Conservation (phyloP, 768 basidiomycete genomes). For the Boletus sensibilis region DNA sequence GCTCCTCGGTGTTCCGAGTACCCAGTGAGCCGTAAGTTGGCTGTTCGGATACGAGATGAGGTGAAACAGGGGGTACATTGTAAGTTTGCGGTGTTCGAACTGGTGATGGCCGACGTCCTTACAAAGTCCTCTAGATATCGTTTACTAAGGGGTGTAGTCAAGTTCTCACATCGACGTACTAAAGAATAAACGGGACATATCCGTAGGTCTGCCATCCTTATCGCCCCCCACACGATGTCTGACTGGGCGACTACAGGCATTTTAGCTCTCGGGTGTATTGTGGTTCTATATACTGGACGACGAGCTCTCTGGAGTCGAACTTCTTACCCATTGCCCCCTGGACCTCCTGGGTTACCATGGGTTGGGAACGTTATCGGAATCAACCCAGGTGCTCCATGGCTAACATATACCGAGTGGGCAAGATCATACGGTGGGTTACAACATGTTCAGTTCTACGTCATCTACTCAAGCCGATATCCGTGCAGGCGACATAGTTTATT, state of each 20-base stretch:
- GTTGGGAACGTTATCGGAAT: background rate
- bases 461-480: background rate
- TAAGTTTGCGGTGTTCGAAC: background rate
- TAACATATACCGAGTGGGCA: slow-evolving; percentile 11
- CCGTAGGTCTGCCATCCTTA: background rate
- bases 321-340: slow-evolving; percentile 3
- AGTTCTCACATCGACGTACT: background rate
- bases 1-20: background rate
- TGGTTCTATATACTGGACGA: background rate
- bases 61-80: background rate
- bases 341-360: background rate
- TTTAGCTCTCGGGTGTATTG: background rate
- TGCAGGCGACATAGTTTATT: slow-evolving; percentile 4
- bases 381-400: slow-evolving; percentile 2
- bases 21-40: background rate
- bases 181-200: background rate
- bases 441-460: background rate
- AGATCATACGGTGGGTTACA: slow-evolving; percentile 1
- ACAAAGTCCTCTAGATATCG: background rate
- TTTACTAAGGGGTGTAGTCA: background rate
- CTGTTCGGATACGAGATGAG: background rate
- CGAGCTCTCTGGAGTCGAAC: background rate
- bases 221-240: background rate
- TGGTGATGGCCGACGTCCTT: background rate
- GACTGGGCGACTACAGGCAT: background rate